These are phyloP conservation scores for Aechmea fasciata DNA, from an alignment of 176 grass and related monocot genomes.

Conservation along the genomic window DNA sequence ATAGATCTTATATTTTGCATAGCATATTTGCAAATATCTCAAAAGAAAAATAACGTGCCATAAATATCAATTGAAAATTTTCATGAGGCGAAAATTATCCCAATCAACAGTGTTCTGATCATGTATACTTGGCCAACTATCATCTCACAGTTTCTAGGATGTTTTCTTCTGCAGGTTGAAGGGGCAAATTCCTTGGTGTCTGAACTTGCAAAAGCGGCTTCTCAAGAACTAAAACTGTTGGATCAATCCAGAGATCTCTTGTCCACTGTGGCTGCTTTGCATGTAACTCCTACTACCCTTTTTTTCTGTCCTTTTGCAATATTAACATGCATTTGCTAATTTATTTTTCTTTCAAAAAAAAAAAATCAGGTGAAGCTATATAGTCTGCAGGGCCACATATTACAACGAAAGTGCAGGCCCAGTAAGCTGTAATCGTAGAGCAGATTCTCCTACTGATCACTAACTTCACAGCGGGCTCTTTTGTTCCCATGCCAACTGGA, in stretches of 20 bases:
- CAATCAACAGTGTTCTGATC: not conserved
- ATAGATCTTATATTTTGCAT: too few species aligned
- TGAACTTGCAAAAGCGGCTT: conserved; percentile 65
- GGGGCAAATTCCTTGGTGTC: conserved; percentile 72
- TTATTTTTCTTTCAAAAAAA: not conserved
- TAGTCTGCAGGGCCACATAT: conserved; percentile 81
- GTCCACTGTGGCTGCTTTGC: conserved; percentile 63
- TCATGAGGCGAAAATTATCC: not conserved
- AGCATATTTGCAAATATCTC: too few species aligned
- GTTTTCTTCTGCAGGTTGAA: conserved; percentile 43
- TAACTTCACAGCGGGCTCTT: not conserved
- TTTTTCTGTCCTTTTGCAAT: not conserved
- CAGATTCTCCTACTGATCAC: not conserved
- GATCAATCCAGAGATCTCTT: conserved; percentile 84
- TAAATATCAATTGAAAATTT: too few species aligned
- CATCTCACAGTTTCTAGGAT: conserved; percentile 1
- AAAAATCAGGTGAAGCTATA: conserved; percentile 71
- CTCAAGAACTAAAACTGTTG: conserved; percentile 54
- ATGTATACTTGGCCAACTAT: not conserved
- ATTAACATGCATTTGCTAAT: conserved; percentile 2
- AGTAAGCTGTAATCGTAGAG: not conserved
- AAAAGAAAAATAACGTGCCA: too few species aligned
- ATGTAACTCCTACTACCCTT: conserved; percentile 38
- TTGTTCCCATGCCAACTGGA: not conserved
- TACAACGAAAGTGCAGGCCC: conserved; percentile 44